Evolutionary conservation across 1,284 basidiomycete genomes (phyloP), one percentile per base, ranked within the genome.

Genomic region (Cryptococcus sp.): DNA sequence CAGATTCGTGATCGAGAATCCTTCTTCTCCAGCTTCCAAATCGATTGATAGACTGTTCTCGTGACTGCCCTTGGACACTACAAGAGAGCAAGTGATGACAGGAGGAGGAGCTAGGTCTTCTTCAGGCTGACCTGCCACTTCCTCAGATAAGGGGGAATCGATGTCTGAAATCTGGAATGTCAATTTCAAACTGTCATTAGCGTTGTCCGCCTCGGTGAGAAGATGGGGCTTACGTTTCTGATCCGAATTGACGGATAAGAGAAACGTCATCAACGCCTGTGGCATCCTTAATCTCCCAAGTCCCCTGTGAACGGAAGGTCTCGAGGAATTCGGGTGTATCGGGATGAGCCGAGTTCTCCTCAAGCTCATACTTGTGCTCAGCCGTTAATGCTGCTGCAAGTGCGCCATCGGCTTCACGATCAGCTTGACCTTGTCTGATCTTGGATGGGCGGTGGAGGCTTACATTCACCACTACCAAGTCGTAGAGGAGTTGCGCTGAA

Each of bases 331-430:
- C 86, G 21, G 91, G 91, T 13, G 56, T 46, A 42, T 80, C 78
- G n/a, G 67, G 77, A 4, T 77, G 68, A 0, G 66, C 61, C 10
- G 75, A 74, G n/a, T 80, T 78, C 31, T 70, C 64, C 66, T 91
- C 85, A 55, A 82, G 79, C 78, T 98, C 93, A 74, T 87, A 96
- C 57, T 84, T 79, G 63, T 94, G 80, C 77, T 97, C 93, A 66
- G 91, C 85, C 34, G 80, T 76, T 24, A 97, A 80, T 60, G 88
- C 89, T 67, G 85, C 80, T 9, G 83, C 78, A 43, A 98, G 82
- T n/a, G 49, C 46, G 2, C 50, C 24, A 52, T 67, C 62, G 54
- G 52, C 63, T 61, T 9, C 32, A 9, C 32, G 32, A 16, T 34
- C 32, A 34, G 32, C 32, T 34, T 34, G 32, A 34, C 10, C 32